Base-by-base conservation (phyloP, 1,139 yeast species). In the Yamadazyma taylorii region DNA sequence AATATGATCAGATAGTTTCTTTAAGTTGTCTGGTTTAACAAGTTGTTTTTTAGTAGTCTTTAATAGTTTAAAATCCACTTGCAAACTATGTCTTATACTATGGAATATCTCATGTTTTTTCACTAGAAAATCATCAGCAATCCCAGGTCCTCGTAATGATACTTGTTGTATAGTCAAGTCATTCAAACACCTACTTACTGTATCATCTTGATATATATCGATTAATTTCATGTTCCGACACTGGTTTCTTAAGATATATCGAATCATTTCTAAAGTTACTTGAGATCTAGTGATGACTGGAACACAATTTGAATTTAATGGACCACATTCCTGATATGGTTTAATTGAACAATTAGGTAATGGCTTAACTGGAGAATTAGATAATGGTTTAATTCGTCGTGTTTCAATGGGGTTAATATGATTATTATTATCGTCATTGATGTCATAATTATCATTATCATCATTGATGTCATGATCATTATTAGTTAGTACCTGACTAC, bases 81-180 rank as follows among this genome's bases (percentile, higher is more conserved):
- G 63, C 14, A 70, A 40, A 15, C 43, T 40, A 40, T 63, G 70
- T 32, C 71, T 46, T 8, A 63, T 51, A 7, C 49, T 40, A 38
- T 69, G 73, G 40, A 71, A 69, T 3, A 60, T 32, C 12, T 50
- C 39, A 12, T 52, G 44, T 22, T 46, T 50, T 1, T 45, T 40
- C 2, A 44, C 35, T 4, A 38, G 15, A 28, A 42, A 42, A 8
- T 44, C 44, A 4, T 33, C 17, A 7, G 15, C 5, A 6, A 27
- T 32, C 3, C 24, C 31, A 9, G 17, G 13, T 4, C 21, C 12
- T 5, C 38, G 35, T 3, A 45, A 25, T 1, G 48, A 48, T 3
- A 58, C 40, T 17, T 50, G 48, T 2, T 55, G 39, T 1, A 42
- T 34, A 0, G 61, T 53, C 13, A 60, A 45, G 14, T 48, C 43